Conservation (phyloP, 2,329 filamentous ascomycete genomes). For the Fusarium miscanthi region DNA sequence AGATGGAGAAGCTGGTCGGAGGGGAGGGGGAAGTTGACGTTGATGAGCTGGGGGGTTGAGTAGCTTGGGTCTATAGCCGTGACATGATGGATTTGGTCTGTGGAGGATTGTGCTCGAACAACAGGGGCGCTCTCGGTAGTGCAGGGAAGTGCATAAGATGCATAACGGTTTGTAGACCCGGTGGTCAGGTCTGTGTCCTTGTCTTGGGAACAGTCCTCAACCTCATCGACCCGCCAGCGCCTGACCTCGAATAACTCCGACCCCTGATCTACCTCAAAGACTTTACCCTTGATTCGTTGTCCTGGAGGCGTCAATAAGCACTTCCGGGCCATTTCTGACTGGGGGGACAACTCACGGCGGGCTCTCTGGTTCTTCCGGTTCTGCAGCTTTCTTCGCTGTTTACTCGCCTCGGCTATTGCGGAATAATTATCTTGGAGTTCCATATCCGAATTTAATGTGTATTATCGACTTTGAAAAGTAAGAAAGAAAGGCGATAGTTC, state of each 20-base stretch:
- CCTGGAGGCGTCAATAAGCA: background rate
- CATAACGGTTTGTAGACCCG: fast-evolving
- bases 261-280: background rate
- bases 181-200: fast-evolving
- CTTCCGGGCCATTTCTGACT: no score
- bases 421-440: no score
- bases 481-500: background rate
- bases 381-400: background rate
- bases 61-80: background rate
- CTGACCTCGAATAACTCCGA: background rate
- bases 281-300: background rate
- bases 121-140: fast-evolving
- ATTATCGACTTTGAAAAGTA: no score
- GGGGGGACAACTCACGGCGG: background rate
- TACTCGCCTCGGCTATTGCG: background rate
- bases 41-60: fast-evolving
- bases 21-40: background rate
- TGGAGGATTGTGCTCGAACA: fast-evolving
- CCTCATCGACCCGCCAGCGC: background rate
- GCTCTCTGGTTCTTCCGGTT: conserved; percentile 12
- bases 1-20: background rate
- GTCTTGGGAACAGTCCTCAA: fast-evolving
- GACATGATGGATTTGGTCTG: fast-evolving
- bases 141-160: fast-evolving
- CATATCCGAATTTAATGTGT: no score